These are phyloP conservation scores for Corymbia maculata DNA, from an alignment of 345 rosid species.

Conservation along the genomic window DNA sequence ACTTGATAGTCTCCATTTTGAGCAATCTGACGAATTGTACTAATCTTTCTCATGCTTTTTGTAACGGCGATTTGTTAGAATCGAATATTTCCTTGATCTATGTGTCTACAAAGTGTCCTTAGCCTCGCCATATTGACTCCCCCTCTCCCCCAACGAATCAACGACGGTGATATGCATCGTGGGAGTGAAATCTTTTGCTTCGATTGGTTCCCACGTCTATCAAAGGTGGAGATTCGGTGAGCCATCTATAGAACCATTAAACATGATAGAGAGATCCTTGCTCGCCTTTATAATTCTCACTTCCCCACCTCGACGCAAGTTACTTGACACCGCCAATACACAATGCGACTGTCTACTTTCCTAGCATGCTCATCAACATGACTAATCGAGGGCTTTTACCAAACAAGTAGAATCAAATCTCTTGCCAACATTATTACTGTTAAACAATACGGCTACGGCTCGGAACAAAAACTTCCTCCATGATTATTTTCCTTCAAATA, in stretches of 20 bases:
- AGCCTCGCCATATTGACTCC: not conserved
- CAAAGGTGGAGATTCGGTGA: not conserved
- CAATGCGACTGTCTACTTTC: not conserved
- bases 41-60: not conserved
- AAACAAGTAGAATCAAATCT: not conserved
- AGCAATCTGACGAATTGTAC: fast-evolving
- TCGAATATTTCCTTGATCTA: not conserved
- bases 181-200: not conserved
- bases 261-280: not conserved
- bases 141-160: not conserved
- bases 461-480: too few relatives aligned
- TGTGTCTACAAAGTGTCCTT: not conserved
- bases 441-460: too few relatives aligned
- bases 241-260: fast-evolving
- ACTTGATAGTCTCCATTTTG: not conserved
- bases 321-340: fast-evolving
- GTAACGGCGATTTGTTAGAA: not conserved
- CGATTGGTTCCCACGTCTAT: fast-evolving
- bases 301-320: too few relatives aligned
- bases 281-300: not conserved
- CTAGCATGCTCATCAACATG: not conserved
- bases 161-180: fast-evolving
- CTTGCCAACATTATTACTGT: not conserved
- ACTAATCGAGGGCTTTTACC: fast-evolving
- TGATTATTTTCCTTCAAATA: too few relatives aligned